Evolutionary conservation across 257 asterid genomes (phyloP), one percentile per base, ranked within the genome.

Genomic region (Solanum stenotomum): DNA sequence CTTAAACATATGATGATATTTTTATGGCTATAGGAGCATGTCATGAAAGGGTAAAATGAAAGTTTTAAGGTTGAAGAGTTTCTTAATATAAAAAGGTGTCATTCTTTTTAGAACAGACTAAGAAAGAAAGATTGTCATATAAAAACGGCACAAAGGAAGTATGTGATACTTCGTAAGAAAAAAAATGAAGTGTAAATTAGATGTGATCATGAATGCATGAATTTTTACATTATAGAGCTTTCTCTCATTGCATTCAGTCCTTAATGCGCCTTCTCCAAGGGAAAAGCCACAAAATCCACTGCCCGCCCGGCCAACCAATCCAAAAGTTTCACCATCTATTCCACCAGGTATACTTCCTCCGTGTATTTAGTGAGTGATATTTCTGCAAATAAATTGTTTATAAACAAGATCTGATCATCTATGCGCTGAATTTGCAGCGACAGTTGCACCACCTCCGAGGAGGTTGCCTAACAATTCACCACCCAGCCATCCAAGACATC

Each of bases 401-500:
- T 56, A 44, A 74, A 29, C 38, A 78, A 46, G 83, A 86, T 87
- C 25, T 38, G 11, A 44, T 78, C 52, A 46, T 71, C 25, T 52
- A 23, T 86, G 68, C 18, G 31, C 5, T 83, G 44, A 72, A 52
- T 34, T 88, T 87, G 81, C 85, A 87, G 91, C 46, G 25, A 90
- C 91, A 85, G 75, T 85, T 85, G 89, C 91, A 38, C 71, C 90
- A 85, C 84, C 93, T 65, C 94, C 89, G 71, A 93, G 94, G 89
- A 85, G 89, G 91, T 85, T 75, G 87, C 91, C 90, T 31, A 89
- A 85, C 82, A 90, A 87, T 71, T 76, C 92, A 37, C 93, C 92
- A 88, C 89, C 91, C 25, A 63, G 63, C 67, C 86, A 46, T 84
- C 95, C 92, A 81, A 88, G 84, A 85, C 67, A 79, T n/a, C 91